A percentile compares a stretch with the other conserved stretches of the same genome.
Evolutionary conservation across 257 asterid genomes (phyloP).

Genomic region (Coffea eugenioides): DNA sequence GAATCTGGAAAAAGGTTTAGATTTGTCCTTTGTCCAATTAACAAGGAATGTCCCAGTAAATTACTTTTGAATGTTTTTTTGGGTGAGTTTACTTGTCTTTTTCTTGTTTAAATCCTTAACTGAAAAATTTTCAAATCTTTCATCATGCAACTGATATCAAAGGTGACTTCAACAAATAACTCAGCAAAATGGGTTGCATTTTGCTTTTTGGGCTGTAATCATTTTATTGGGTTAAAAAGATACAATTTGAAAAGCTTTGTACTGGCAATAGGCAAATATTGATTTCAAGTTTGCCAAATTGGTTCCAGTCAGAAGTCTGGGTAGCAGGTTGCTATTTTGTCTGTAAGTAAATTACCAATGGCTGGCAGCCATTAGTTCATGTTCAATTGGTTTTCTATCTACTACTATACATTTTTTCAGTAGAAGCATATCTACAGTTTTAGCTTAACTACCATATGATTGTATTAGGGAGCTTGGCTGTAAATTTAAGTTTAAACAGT

Average conservation of each 20-base stretch:
- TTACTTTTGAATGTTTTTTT: neutral
- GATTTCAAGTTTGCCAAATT: neutral
- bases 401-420: neutral
- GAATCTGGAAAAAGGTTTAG: neutral
- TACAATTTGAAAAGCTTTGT: neutral
- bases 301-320: neutral
- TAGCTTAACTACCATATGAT: neutral
- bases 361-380: neutral
- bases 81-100: neutral
- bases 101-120: neutral
- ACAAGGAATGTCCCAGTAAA: neutral
- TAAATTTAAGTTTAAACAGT: neutral
- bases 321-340: neutral
- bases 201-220: neutral
- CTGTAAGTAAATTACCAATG: neutral
- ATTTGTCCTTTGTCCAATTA: neutral
- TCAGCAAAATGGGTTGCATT: neutral
- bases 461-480: neutral
- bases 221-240: neutral
- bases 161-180: neutral
- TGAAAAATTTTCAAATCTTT: neutral
- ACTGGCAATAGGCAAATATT: neutral
- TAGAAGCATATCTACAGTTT: neutral
- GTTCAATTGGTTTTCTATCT: neutral
- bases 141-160: neutral